phyloP scores from a whole-genome alignment of 495 filamentous ascomycete genomes.

The Trichoderma gamsii region DNA sequence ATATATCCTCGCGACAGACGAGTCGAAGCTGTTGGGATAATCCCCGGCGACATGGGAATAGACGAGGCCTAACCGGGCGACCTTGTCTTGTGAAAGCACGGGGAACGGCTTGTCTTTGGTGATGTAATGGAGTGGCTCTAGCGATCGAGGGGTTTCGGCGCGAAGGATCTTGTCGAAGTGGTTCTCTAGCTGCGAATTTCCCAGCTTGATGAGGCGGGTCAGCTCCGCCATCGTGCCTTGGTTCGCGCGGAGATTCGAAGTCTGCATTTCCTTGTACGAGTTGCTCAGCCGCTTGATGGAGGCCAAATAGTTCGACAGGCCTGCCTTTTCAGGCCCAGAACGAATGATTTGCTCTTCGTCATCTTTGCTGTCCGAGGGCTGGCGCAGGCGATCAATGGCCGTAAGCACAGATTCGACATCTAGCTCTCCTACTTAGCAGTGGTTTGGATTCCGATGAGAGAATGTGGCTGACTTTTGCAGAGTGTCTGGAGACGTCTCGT shows the following conservation, averaged over 20 bases:
- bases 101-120: conserved; percentile 67
- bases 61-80: conserved; percentile 43
- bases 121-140: conserved; percentile 88
- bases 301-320: conserved; percentile 76
- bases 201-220: conserved; percentile 65
- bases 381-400: conserved; percentile 80
- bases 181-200: conserved; percentile 74
- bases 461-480: conserved; percentile 56
- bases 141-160: conserved; percentile 58
- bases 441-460: neutral
- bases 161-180: conserved; percentile 69
- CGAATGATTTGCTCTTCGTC: conserved; percentile 88
- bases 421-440: conserved; percentile 19
- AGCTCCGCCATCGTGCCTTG: conserved; percentile 83
- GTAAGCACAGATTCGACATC: conserved; percentile 81
- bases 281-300: conserved; percentile 83
- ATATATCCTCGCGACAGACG: conserved; percentile 65
- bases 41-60: conserved; percentile 41
- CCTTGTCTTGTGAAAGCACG: conserved; percentile 43
- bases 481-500: conserved; percentile 80
- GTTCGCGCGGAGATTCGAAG: conserved; percentile 82
- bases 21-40: conserved; percentile 38
- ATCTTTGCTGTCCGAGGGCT: conserved; percentile 80
- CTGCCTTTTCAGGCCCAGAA: conserved; percentile 71
- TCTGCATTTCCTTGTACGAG: conserved; percentile 70